phyloP scores from a whole-genome alignment of 306 rosid species.

The Trichosanthes cucumerina region DNA sequence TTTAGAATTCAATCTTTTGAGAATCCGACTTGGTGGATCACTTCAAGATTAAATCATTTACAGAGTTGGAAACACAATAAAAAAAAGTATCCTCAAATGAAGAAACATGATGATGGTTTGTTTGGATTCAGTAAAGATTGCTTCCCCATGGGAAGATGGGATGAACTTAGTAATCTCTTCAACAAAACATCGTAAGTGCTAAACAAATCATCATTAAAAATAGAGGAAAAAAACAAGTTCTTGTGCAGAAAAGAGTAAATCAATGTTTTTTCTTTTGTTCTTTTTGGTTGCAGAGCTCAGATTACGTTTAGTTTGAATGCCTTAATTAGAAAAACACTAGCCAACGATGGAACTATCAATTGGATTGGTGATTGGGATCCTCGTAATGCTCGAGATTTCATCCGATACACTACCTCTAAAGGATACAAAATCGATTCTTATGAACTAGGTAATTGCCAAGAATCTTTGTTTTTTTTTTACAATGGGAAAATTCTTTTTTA shows the following conservation, averaged over 20 bases:
- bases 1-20: conserved; percentile 27
- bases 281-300: conserved; percentile 32
- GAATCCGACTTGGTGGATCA: conserved; percentile 71
- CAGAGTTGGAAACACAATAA: conserved; percentile 27
- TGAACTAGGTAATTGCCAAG: conserved; percentile 20
- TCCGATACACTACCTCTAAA: conserved; percentile 36
- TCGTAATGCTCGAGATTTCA: conserved; percentile 33
- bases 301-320: conserved; percentile 54
- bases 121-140: conserved; percentile 51
- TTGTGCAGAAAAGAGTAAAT: neutral
- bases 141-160: conserved; percentile 38
- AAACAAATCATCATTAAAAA: neutral
- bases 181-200: conserved; percentile 19
- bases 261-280: neutral
- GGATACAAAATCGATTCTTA: conserved; percentile 61
- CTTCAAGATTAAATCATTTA: conserved; percentile 43
- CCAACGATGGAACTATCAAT: conserved; percentile 14
- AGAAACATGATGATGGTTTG: conserved; percentile 16
- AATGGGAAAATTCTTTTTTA: too few species aligned
- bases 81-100: conserved; percentile 14
- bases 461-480: neutral
- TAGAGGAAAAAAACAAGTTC: neutral
- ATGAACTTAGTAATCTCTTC: conserved; percentile 26
- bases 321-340: conserved; percentile 28
- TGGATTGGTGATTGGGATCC: conserved; percentile 48